Evolutionary conservation across 1,139 yeast genomes (phyloP), one percentile per base, ranked within the genome.

Genomic region (Pichiaceae sp.): DNA sequence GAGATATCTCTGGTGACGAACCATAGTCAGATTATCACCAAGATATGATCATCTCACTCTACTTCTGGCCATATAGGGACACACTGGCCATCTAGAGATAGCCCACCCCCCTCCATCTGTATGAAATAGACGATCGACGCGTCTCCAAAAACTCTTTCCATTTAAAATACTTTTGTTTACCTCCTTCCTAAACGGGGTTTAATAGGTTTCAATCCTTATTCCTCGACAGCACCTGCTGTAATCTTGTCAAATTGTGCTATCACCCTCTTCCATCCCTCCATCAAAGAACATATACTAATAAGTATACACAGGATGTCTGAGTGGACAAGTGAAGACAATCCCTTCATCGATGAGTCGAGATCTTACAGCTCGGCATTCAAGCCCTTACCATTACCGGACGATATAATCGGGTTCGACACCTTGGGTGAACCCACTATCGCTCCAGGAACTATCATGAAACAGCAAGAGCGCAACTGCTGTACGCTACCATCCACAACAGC

Each of bases 371-470:
- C 48, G 4, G 42, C 41, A 3, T 52, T 54, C 41, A 56, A 53
- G 39, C 48, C 57, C 21, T 47, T 64, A 16, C 67, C 71, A 1
- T 45, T 67, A 16, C 73, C 72, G 3, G 62, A 62, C 32, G 76
- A 54, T 38, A 37, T 44, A 24, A 42, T 51, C 32, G 59, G 56
- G 3, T 53, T 54, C 32, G 55, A 51, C 31, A 50, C 52, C 1
- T 28, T 38, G 1, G 37, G 42, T 18, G 43, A 34, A 26, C 42
- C 38, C 3, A 20, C 40, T 4, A 38, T 41, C 11, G 34, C 43
- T 4, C 36, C 44, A 5, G 34, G 38, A 18, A 33, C 36, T 14
- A 25, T 29, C 9, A 14, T 34, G 29, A 34, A 29, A 15, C 33
- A 28, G n/a, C 31, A 16, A 12, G 27, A 31, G 21, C n/a, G 26